A percentile compares a stretch with the other conserved stretches of the same genome.
Conservation (phyloP, 139 green algal genomes). For the Spirogloea muscicola region DNA sequence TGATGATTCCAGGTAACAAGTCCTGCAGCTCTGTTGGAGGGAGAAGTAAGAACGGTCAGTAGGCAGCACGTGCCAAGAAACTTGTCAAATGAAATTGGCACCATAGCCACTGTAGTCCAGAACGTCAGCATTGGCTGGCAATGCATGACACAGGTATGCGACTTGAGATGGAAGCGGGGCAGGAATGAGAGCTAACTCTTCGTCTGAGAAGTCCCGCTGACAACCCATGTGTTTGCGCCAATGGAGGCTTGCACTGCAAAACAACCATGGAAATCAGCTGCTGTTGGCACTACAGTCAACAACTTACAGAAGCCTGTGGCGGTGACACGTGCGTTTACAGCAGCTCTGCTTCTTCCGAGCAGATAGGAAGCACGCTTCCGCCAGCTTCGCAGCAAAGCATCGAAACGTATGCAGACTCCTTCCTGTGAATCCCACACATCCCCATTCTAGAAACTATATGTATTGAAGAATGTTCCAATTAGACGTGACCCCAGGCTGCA, state of each 20-base stretch:
- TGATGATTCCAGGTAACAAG: slow-evolving; percentile 77
- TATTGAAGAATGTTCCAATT: too few relatives aligned
- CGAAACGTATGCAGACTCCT: neutral
- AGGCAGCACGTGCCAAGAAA: too few relatives aligned
- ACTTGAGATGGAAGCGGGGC: neutral
- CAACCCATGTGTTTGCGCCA: slow-evolving; percentile 97
- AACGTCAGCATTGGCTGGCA: too few relatives aligned
- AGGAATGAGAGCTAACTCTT: slow-evolving; percentile 62
- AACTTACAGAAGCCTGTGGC: neutral
- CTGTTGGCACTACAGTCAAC: neutral
- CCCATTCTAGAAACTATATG: too few relatives aligned
- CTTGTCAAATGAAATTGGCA: too few relatives aligned
- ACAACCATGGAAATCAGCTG: neutral
- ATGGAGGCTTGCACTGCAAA: slow-evolving; percentile 96
- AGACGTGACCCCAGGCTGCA: too few relatives aligned
- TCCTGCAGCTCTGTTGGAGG: slow-evolving; percentile 79
- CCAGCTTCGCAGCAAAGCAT: neutral
- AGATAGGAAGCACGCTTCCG: neutral
- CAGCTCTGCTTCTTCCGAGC: neutral
- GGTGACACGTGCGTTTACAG: neutral
- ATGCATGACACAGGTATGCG: neutral
- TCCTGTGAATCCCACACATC: neutral
- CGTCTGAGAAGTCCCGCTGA: slow-evolving; percentile 81
- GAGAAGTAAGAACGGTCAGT: too few relatives aligned
- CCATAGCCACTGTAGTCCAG: too few relatives aligned